Evolutionary conservation across 208 protist species (phyloP), one percentile per base, ranked within the genome.

Genomic region (Leishmania tarentolae): DNA sequence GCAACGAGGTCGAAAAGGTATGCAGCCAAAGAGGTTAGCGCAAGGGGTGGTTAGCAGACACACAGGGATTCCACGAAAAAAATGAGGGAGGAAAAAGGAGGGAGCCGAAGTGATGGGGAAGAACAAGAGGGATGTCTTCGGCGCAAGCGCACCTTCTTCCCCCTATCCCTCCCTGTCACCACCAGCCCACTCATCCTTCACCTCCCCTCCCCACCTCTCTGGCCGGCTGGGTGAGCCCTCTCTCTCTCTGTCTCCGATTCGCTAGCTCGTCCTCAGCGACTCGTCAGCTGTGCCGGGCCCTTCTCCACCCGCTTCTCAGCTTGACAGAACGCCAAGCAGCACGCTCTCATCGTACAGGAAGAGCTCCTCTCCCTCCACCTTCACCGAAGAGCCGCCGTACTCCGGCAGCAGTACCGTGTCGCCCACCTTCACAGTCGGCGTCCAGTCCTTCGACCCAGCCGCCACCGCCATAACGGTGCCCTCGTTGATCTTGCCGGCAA

Each of bases 401-500:
- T 98, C 95, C 66, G 93, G 93, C 47, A 98, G 94, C 76, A 98
- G 91, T 72, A 98, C 95, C 65, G 87, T 96, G 86, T 98, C 95
- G 87, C 91, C 86, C 47, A 92, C 94, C 88, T 96, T 97, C 87
- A 97, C 93, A 47, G 92, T 94, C 81, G 95, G 95, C 74, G 88
- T 95, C 93, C 94, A 98, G 86, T 98, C 95, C 91, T 95, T 96
- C 78, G 88, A 91, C 71, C 75, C 94, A n/a, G 91, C 90, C 35
- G 95, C 94, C 15, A 98, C 95, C 6, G 95, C 95, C 66, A 97
- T 86, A 68, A 98, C 93, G 19, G 91, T 97, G 79, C 93, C 95
- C 90, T 98, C 95, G 91, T 98, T 98, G 84, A 97, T 88, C 91
- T 98, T 98, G 65, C 91, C 91, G 28, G 93, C 93, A n/a, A 96